phyloP scores from a whole-genome alignment of 2,329 filamentous ascomycete genomes.

The Penicillium sp. region DNA sequence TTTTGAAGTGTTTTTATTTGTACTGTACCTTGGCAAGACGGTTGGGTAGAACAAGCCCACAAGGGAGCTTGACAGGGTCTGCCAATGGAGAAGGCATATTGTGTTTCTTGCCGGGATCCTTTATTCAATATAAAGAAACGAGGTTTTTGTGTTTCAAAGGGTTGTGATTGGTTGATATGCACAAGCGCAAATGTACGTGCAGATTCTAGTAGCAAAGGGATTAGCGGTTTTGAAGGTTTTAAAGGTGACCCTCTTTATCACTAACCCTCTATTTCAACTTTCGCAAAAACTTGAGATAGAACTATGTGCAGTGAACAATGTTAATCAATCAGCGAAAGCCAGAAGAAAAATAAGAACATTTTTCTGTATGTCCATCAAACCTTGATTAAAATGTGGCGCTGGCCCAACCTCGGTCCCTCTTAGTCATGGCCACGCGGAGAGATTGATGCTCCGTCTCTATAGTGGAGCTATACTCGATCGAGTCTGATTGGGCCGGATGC shows the following conservation, averaged over 20 bases:
- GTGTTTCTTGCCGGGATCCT: not conserved
- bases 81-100: conserved; percentile 31
- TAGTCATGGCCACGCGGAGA: conserved; percentile 1
- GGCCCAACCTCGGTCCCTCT: not conserved
- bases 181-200: not conserved
- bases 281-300: not conserved
- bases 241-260: not conserved
- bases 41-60: conserved; percentile 58
- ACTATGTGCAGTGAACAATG: not conserved
- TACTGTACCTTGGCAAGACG: conserved; percentile 47
- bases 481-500: not conserved
- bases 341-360: not conserved
- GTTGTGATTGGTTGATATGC: not conserved
- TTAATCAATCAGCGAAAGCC: not conserved
- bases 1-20: not conserved
- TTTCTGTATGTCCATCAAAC: not conserved
- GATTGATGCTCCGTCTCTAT: conserved; percentile 1
- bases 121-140: not conserved
- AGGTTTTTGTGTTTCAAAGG: not conserved
- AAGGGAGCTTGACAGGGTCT: conserved; percentile 53
- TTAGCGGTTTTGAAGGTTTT: not conserved
- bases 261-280: not conserved
- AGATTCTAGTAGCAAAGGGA: not conserved
- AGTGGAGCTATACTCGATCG: not conserved
- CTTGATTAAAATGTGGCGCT: not conserved